Base-by-base conservation (phyloP, 768 basidiomycete genomes). In the Agrocybe pediades region DNA sequence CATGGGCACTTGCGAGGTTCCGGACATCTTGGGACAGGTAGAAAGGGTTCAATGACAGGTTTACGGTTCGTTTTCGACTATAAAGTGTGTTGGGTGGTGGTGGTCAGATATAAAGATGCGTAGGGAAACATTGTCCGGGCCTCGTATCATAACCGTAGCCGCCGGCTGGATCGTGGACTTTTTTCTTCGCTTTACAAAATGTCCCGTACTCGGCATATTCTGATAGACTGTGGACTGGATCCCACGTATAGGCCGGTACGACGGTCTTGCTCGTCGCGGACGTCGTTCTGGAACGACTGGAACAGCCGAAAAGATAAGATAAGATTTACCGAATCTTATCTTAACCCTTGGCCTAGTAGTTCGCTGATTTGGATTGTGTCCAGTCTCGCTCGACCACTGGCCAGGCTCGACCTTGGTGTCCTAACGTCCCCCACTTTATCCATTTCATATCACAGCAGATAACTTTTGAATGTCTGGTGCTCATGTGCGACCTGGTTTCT, bases 1-100 rank as follows among this genome's bases (percentile, higher is more conserved):
- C 91, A 98, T 92, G 11, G 76, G 72, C 25, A 65, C 67, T 19
- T 44, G 59, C 41, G 57, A 42, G 21, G 45, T 45, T 26, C 59
- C 16, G 6, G 62, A 20, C 62, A 68, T 66, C 29, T 36, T 53
- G 21, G 11, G 41, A n/a, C 16, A 41, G 23, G 23, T 16, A 46
- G 29, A 11, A 25, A 25, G 23, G 13, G 6, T 26, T 36, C 13
- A 36, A 36, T n/a, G 11, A 13, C 13, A n/a, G 13, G n/a, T 11
- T 36, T 6, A 6, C 4, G 4, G n/a, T 11, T 36, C 11, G 4
- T n/a, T 13, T n/a, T 11, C 4, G 33, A 36, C n/a, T 36, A 36
- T 36, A 36, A 41, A 17, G 19, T 8, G n/a, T 16, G 29, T 29
- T 46, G 43, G 36, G 20, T 48, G 20, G 51, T 53, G 47, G 61